Percentiles rank a stretch among this genome's conserved stretches.
phyloP scores from a whole-genome alignment of 2,329 filamentous ascomycete genomes.

The Cladosporium phlei region DNA sequence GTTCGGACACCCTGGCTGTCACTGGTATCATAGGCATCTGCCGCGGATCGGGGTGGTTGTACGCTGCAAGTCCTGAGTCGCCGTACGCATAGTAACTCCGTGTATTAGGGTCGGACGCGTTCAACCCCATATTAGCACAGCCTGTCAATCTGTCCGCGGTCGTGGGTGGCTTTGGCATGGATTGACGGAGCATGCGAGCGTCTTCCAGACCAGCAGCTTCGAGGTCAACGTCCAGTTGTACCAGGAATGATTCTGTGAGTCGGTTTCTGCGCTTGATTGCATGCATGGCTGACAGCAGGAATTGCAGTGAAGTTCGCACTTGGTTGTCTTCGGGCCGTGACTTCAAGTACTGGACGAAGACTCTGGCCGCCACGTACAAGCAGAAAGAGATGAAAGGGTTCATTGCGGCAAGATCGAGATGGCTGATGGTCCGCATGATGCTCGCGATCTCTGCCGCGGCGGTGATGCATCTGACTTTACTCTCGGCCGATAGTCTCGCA shows the following conservation, averaged over 20 bases:
- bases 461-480: conserved; percentile 87
- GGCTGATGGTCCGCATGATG: conserved; percentile 92
- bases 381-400: conserved; percentile 95
- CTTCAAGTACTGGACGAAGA: conserved; percentile 96
- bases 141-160: conserved; percentile 13
- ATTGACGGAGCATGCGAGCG: conserved; percentile 20
- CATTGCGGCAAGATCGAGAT: conserved; percentile 78
- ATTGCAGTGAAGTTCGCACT: conserved; percentile 76
- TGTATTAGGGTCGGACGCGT: conserved; percentile 1
- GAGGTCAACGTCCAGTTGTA: conserved; percentile 87
- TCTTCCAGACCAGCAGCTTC: conserved; percentile 62
- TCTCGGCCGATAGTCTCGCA: conserved; percentile 73
- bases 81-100: conserved; percentile 16
- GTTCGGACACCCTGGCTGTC: background rate
- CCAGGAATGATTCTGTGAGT: conserved; percentile 87
- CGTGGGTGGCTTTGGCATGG: conserved; percentile 13
- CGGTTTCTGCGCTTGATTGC: conserved; percentile 83
- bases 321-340: conserved; percentile 80
- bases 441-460: conserved; percentile 90
- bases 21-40: conserved; percentile 3
- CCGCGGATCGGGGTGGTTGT: conserved; percentile 17
- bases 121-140: conserved; percentile 19
- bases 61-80: conserved; percentile 21
- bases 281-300: conserved; percentile 85
- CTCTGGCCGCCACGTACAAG: conserved; percentile 88